Evolutionary conservation across 495 filamentous ascomycete genomes (phyloP).

Genomic region (Pyrenopolyporus hunteri): DNA sequence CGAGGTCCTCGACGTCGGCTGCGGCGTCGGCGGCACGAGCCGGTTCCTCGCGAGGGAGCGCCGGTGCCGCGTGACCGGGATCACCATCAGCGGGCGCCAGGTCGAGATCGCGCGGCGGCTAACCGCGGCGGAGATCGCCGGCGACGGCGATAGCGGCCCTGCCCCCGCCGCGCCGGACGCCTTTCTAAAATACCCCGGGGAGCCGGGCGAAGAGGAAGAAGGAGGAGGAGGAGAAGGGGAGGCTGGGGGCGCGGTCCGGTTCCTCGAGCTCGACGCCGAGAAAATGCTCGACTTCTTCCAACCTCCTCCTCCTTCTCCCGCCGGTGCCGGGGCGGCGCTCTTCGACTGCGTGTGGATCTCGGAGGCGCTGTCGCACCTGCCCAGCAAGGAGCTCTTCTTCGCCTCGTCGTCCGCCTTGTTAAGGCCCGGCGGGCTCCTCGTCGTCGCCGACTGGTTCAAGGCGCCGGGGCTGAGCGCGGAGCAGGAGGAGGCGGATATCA

Average conservation of each 20-base stretch:
- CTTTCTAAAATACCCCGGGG: slow-evolving; percentile 44
- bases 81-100: slow-evolving; percentile 63
- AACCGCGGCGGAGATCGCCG: slow-evolving; percentile 45
- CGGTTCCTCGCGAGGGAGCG: slow-evolving; percentile 56
- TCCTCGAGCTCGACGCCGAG: slow-evolving; percentile 65
- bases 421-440: slow-evolving; percentile 51
- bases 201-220: background rate
- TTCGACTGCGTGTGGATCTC: slow-evolving; percentile 66
- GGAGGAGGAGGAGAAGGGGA: background rate
- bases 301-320: too few relatives aligned
- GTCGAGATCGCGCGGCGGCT: slow-evolving; percentile 57
- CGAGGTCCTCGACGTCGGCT: slow-evolving; percentile 61
- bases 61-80: slow-evolving; percentile 57
- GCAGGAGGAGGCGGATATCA: slow-evolving; percentile 57
- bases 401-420: slow-evolving; percentile 53
- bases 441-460: slow-evolving; percentile 64
- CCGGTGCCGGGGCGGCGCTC: slow-evolving; percentile 17
- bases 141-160: too few relatives aligned
- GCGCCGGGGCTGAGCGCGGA: slow-evolving; percentile 49
- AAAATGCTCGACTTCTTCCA: slow-evolving; percentile 60
- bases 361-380: slow-evolving; percentile 64
- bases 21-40: slow-evolving; percentile 62
- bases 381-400: slow-evolving; percentile 62
- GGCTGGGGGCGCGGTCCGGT: slow-evolving; percentile 49
- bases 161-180: slow-evolving; percentile 12